Evolutionary conservation across 352 stramenopile species (phyloP).

Genomic region (Elongisporangium anandrum): DNA sequence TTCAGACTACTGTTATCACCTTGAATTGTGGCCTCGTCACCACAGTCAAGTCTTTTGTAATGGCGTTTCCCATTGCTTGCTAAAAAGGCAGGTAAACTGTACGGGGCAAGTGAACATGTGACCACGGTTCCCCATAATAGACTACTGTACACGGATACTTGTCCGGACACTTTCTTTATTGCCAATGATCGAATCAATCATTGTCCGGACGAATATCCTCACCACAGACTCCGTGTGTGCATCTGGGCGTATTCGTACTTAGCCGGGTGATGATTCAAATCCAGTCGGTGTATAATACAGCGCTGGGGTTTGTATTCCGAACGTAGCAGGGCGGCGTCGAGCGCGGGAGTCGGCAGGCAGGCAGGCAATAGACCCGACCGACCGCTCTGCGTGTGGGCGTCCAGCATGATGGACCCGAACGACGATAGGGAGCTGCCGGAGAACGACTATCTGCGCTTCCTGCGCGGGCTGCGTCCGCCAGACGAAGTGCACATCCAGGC

Average conservation of each 20-base stretch:
- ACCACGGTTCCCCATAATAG: neutral
- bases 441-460: slow-evolving; percentile 78
- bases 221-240: too few species aligned
- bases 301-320: neutral
- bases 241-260: neutral
- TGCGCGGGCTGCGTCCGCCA: slow-evolving; percentile 50
- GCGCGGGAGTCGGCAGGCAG: neutral
- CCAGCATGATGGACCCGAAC: slow-evolving; percentile 11
- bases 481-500: slow-evolving; percentile 46
- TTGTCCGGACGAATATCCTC: neutral
- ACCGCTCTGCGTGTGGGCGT: neutral
- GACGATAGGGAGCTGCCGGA: slow-evolving; percentile 34
- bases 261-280: neutral
- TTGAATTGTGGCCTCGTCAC: neutral
- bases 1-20: neutral
- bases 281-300: neutral
- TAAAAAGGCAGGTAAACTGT: neutral
- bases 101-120: neutral
- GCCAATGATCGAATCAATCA: too few species aligned
- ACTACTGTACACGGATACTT: neutral
- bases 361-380: neutral
- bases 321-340: neutral
- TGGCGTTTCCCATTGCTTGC: too few species aligned
- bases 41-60: too few species aligned
- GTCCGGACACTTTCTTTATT: neutral